Evolutionary conservation across 441 rosid genomes (phyloP).

Genomic region (Pelargonium fulgidum): DNA sequence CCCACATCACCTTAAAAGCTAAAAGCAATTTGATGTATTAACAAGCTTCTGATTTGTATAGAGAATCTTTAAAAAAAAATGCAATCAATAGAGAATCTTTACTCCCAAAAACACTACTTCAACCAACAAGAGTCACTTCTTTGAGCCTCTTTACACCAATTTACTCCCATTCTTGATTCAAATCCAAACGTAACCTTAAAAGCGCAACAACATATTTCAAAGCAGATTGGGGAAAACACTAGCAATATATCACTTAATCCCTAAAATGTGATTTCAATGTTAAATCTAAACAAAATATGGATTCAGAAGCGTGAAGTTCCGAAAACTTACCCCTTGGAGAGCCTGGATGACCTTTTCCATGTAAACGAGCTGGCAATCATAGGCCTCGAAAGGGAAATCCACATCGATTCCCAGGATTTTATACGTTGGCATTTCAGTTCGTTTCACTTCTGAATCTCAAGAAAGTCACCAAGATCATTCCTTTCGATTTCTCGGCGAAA

Average conservation of each 20-base stretch:
- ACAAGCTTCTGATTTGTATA: neutral
- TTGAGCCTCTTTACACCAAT: neutral
- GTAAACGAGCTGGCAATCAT: conserved; percentile 81
- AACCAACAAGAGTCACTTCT: neutral
- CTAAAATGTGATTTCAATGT: neutral
- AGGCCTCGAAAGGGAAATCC: conserved; percentile 89
- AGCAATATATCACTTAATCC: neutral
- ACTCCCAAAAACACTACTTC: neutral
- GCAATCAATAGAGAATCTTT: neutral
- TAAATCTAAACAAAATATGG: neutral
- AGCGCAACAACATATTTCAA: neutral
- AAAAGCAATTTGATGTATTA: neutral
- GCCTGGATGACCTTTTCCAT: conserved; percentile 90
- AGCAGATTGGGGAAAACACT: neutral
- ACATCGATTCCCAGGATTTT: conserved; percentile 74
- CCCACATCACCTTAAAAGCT: neutral
- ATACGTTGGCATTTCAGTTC: conserved; percentile 60
- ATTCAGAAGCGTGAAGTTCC: neutral
- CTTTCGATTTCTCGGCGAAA: too few species aligned
- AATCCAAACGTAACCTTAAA: neutral
- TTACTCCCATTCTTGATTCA: neutral
- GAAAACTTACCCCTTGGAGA: conserved; percentile 62
- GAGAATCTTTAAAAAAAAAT: neutral
- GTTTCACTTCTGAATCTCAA: conserved; percentile 17
- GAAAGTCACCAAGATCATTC: neutral